A percentile compares a stretch with the other conserved stretches of the same genome.
These are phyloP conservation scores for Aspergillus novoparasiticus DNA, from an alignment of 2,329 filamentous ascomycete species.

Conservation along the genomic window DNA sequence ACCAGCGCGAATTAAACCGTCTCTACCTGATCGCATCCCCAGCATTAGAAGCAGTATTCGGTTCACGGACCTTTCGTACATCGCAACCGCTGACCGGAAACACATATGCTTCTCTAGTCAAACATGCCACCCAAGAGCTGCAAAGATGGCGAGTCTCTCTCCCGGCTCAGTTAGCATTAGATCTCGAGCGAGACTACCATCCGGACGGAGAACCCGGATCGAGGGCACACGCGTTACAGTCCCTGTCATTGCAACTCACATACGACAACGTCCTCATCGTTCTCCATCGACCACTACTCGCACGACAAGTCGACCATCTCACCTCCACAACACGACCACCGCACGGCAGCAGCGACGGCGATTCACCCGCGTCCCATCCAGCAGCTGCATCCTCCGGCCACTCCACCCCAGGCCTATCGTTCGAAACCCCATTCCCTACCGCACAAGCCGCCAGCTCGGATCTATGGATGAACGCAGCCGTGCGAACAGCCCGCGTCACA, in stretches of 20 bases:
- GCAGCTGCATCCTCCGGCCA: background rate
- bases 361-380: background rate
- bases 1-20: slow-evolving; percentile 27
- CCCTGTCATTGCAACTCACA: slow-evolving; percentile 47
- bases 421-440: slow-evolving; percentile 5
- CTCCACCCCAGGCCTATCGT: slow-evolving; percentile 5
- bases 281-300: slow-evolving; percentile 46
- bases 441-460: slow-evolving; percentile 18
- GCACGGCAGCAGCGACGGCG: background rate
- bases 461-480: slow-evolving; percentile 38
- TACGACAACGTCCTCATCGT: slow-evolving; percentile 49
- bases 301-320: slow-evolving; percentile 38
- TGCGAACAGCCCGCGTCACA: slow-evolving; percentile 43
- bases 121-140: slow-evolving; percentile 21
- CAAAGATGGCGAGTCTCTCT: slow-evolving; percentile 21
- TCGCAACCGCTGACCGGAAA: slow-evolving; percentile 23
- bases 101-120: slow-evolving; percentile 21
- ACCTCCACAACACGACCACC: slow-evolving; percentile 14
- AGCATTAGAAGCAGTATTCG: slow-evolving; percentile 27
- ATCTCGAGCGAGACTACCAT: slow-evolving; percentile 22
- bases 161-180: slow-evolving; percentile 20
- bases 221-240: slow-evolving; percentile 36
- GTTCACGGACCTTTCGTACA: slow-evolving; percentile 23
- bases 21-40: slow-evolving; percentile 28
- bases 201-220: slow-evolving; percentile 7